These are phyloP conservation scores for Fusarium pilosicola DNA, from an alignment of 2,329 filamentous ascomycete genomes.

Conservation along the genomic window DNA sequence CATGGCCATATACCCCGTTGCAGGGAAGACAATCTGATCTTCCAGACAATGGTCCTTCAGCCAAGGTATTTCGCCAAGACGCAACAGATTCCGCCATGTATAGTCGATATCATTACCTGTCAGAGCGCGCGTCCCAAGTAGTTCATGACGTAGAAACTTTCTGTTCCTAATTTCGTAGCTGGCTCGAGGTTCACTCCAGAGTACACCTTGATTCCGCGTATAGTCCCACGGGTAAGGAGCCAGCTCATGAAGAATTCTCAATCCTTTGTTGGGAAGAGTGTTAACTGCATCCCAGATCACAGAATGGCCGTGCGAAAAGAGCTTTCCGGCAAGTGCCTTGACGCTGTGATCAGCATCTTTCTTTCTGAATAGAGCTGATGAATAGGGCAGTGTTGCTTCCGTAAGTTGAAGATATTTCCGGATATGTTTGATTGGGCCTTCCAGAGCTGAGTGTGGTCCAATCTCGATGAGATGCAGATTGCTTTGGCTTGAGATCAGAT, in stretches of 20 bases:
- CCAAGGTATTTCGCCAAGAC: not conserved
- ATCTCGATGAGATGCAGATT: not conserved
- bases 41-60: not conserved
- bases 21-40: not conserved
- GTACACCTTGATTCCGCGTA: not conserved
- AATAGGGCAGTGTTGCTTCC: not conserved
- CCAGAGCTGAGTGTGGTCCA: not conserved
- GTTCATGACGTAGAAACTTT: not conserved
- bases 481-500: not conserved
- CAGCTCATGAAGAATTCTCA: not conserved
- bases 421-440: not conserved
- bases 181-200: not conserved
- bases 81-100: not conserved
- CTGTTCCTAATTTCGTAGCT: not conserved
- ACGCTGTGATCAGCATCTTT: not conserved
- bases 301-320: not conserved
- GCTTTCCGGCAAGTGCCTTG: not conserved
- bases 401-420: not conserved
- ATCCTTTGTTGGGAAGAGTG: not conserved
- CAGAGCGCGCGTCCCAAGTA: fast-evolving
- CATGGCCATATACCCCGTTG: not conserved
- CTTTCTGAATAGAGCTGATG: not conserved
- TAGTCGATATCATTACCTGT: not conserved
- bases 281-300: not conserved
- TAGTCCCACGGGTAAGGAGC: not conserved